Evolutionary conservation across 2,329 filamentous ascomycete genomes (phyloP), one percentile per base, ranked within the genome.

Genomic region (Alternaria triticimaculans): DNA sequence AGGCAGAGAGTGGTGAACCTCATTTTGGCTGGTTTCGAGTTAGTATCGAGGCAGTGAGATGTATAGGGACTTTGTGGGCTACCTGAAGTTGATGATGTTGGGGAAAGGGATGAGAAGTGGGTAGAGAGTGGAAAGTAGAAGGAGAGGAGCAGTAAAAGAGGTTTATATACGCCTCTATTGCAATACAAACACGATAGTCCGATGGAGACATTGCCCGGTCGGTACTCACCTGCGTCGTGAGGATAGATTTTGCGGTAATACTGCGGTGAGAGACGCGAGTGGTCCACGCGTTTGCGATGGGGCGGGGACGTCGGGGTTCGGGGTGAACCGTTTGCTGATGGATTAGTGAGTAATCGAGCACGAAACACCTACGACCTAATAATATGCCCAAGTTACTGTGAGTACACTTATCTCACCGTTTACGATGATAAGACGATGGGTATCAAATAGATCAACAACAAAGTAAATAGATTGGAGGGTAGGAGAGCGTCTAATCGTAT

Each of bases 391-490:
- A 5, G 3, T n/a, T 3, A n/a, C 9, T 4, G 7, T 28, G 8
- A 14, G 23, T 1, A 2, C 6, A 28, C 7, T 18, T 15, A 28
- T 12, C 5, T 25, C 15, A 28, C n/a, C 15, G 23, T 6, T 7
- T 28, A 18, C 5, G 6, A 30, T n/a, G 14, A 37, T 2, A 23
- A 33, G 8, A 45, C 33, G 10, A 37, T n/a, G 7, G 2, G 33
- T 37, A 5, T 37, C 2, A 10, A 5, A n/a, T 5, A 10, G 33
- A 37, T n/a, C 15, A 9, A 37, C 0, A 9, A 9, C 7, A n/a
- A 4, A 3, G 33, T n/a, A n/a, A n/a, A 0, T 12, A 3, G 2
- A 18, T n/a, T 3, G 49, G 20, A 15, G 2, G 2, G 2, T 6
- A 15, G 6, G 3, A 14, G 8, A 5, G 12, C 1, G 6, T n/a